phyloP scores from a whole-genome alignment of 1,284 basidiomycete genomes.

The Pterula multifida region DNA sequence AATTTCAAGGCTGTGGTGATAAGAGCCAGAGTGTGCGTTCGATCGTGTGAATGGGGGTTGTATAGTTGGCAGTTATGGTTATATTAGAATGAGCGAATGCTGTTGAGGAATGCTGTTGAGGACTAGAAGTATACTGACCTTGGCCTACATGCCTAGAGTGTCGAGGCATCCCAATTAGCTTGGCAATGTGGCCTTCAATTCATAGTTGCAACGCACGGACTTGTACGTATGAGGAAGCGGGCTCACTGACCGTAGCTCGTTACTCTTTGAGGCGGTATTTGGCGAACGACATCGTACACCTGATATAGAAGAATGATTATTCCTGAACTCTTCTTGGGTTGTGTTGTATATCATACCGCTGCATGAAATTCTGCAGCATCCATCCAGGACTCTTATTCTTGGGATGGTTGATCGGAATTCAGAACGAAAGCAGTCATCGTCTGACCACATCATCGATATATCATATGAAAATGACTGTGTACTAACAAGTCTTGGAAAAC shows the following conservation, averaged over 20 bases:
- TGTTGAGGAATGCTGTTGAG: background rate
- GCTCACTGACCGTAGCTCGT: slow-evolving; percentile 42
- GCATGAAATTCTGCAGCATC: slow-evolving; percentile 57
- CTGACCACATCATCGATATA: no score
- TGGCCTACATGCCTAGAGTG: slow-evolving; percentile 81
- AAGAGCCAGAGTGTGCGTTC: slow-evolving; percentile 15
- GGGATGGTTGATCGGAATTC: no score
- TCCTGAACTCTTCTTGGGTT: background rate
- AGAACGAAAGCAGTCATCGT: no score
- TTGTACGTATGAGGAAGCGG: background rate
- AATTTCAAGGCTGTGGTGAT: slow-evolving; percentile 49
- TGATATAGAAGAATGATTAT: slow-evolving; percentile 14
- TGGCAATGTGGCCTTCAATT: slow-evolving; percentile 64
- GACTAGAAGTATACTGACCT: slow-evolving; percentile 32
- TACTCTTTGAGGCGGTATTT: slow-evolving; percentile 49
- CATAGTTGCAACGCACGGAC: background rate
- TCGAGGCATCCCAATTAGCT: slow-evolving; percentile 70
- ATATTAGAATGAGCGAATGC: background rate
- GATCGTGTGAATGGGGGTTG: background rate
- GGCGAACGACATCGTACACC: slow-evolving; percentile 59
- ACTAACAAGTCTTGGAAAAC: no score
- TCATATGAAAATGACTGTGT: no score
- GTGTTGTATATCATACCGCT: slow-evolving; percentile 25
- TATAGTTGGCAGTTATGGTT: background rate
- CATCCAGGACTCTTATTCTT: no score